phyloP scores from a whole-genome alignment of 768 basidiomycete genomes.

The Calocybe gangraenosa region DNA sequence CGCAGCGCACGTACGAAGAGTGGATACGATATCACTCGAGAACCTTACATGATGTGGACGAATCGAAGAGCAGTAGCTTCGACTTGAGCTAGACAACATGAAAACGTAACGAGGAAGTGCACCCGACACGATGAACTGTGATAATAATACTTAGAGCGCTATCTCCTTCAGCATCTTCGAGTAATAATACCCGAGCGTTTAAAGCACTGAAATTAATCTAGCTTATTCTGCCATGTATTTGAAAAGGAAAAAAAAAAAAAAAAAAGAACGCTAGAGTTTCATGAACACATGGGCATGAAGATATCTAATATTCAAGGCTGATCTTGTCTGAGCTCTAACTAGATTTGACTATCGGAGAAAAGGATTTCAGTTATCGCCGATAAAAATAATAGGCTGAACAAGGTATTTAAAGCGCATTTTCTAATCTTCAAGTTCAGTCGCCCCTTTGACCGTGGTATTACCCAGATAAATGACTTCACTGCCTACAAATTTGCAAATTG shows the following conservation, averaged over 20 bases:
- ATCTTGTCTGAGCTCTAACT: too few species aligned
- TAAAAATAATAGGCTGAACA: too few species aligned
- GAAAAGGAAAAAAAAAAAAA: too few species aligned
- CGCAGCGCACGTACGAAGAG: conserved; percentile 72
- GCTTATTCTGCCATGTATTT: conserved; percentile 1
- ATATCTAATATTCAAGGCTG: too few species aligned
- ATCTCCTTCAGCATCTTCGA: conserved; percentile 2
- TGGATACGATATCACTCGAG: conserved; percentile 63
- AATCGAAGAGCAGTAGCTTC: conserved; percentile 67
- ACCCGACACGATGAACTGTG: neutral
- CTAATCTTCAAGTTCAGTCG: too few species aligned
- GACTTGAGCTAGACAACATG: conserved; percentile 21
- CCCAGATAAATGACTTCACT: conserved; percentile 40
- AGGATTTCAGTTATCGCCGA: too few species aligned
- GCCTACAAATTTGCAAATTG: conserved; percentile 37
- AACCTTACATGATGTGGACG: conserved; percentile 87
- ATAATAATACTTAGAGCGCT: conserved; percentile 2
- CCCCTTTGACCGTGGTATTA: neutral
- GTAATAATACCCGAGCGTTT: conserved; percentile 13
- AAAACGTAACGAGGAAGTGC: neutral
- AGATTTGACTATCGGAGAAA: too few species aligned
- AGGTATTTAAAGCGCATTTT: too few species aligned
- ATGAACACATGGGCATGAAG: too few species aligned
- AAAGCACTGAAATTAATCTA: conserved; percentile 6
- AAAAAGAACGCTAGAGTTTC: too few species aligned